Evolutionary conservation across 169 alveolate genomes (phyloP), one percentile per base, ranked within the genome.

Genomic region (Cryptosporidium tyzzeri): DNA sequence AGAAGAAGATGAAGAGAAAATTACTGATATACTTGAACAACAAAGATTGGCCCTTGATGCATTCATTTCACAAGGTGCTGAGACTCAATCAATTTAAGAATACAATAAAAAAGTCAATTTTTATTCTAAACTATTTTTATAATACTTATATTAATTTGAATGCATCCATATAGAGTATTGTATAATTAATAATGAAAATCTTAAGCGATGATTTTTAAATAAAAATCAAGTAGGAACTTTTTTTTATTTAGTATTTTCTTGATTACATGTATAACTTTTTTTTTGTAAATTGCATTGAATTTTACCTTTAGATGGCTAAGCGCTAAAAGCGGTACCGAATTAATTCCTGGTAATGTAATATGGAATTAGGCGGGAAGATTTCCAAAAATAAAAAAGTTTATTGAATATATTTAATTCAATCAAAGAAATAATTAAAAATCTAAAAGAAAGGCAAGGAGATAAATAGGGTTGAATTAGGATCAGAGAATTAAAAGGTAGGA

Each of bases 41-140:
- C 89, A 80, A 80, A 80, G 89, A 62, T 67, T 80, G 35, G 89
- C 89, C 26, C 68, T 80, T 18, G 89, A 80, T 65, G 89, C 89
- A 41, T 80, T 61, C 26, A 80, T 80, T 39, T 62, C 89, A 23
- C 89, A 80, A 44, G 89, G 89, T 12, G 89, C 74, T 39, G 89
- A 80, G 55, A 67, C 68, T 41, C 89, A 80, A 44, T 62, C 89
- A 12, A 80, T 80, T 31, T 80, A 59, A 50, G 33, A 55, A n/a
- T 5, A 23, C 67, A 23, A 9, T 55, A 37, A 55, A 23, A 16
- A 37, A 55, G 67, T 21, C 5, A 3, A 48, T 48, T 45, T 12
- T 48, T 48, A 14, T 14, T 48, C n/a, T 48, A 1, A 48, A 48
- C 5, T 14, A 48, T 48, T 48, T 48, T 48, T 16, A 35, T 55